These are phyloP conservation scores for Pinus taeda DNA, from an alignment of 75 land plant species.

Conservation along the genomic window DNA sequence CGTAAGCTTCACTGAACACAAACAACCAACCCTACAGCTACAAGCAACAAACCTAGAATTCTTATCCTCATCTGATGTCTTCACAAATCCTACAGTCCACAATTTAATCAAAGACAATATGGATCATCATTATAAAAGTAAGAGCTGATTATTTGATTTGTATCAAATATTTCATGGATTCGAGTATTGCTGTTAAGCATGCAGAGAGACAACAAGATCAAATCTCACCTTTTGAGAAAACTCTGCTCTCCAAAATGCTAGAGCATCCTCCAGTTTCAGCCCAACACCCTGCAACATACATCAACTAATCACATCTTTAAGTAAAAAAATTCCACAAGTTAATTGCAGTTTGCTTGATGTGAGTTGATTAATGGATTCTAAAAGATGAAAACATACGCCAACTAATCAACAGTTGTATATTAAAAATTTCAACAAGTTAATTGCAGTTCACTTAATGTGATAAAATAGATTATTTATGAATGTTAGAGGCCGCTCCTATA, in stretches of 20 bases:
- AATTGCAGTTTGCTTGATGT: no score
- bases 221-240: constrained; percentile 71
- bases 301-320: neutral
- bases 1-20: neutral
- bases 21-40: neutral
- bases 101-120: neutral
- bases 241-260: constrained; percentile 91
- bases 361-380: neutral
- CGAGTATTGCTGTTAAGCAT: neutral
- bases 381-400: neutral
- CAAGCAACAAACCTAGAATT: neutral
- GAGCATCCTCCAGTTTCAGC: constrained; percentile 88
- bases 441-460: neutral
- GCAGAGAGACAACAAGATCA: neutral
- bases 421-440: neutral
- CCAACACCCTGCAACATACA: constrained; percentile 74
- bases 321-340: neutral
- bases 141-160: neutral
- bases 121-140: neutral
- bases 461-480: neutral
- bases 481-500: no score
- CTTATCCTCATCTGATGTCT: neutral
- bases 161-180: constrained; percentile 1
- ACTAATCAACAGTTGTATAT: neutral
- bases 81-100: neutral